Base-by-base conservation (phyloP, 140 eudicot species). In the Oenanthe javanica region DNA sequence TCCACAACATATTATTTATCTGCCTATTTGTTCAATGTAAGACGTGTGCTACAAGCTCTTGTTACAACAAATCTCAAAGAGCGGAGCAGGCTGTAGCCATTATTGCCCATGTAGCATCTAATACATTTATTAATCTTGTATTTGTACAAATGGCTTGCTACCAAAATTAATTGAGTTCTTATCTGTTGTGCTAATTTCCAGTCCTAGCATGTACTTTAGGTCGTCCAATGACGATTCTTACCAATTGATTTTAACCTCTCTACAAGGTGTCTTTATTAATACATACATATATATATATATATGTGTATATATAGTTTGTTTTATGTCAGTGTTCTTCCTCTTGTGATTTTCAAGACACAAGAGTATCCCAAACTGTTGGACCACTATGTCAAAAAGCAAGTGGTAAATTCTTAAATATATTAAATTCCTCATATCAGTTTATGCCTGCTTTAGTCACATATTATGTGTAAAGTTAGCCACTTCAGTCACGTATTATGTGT, bases 251-350 rank as follows among this genome's bases (percentile, higher is more conserved):
- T 18, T 71, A 36, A 16, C 52, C 64, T 72, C 50, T 72, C 49
- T 72, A 40, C 76, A 19, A 25, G 6, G 49, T 42, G 14, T 40
- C 46, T 72, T 19, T 19, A 72, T 15, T 7, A 72, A 72, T 31
- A 31, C 36, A 31, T 31, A 31, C 36, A 31, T 31, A 31, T 31
- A 31, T 31, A 31, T 31, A 31, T 96, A 89, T 83, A 85, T 43
- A 82, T 66, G 48, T 31, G 36, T 40, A 42, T 18, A 36, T 72
- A 72, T 38, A 46, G 31, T 43, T 36, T 8, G 16, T 31, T 14
- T 31, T 27, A 38, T 71, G 25, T 16, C 47, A 18, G 23, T 73
- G 6, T 43, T 72, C 36, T 73, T 73, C 23, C 51, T 16, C 51
- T 6, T n/a, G 38, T 73, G 49, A 14, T 36, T 66, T 66, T 18